These are phyloP conservation scores for Crepidotus variabilis DNA, from an alignment of 768 basidiomycete genomes.

Conservation along the genomic window DNA sequence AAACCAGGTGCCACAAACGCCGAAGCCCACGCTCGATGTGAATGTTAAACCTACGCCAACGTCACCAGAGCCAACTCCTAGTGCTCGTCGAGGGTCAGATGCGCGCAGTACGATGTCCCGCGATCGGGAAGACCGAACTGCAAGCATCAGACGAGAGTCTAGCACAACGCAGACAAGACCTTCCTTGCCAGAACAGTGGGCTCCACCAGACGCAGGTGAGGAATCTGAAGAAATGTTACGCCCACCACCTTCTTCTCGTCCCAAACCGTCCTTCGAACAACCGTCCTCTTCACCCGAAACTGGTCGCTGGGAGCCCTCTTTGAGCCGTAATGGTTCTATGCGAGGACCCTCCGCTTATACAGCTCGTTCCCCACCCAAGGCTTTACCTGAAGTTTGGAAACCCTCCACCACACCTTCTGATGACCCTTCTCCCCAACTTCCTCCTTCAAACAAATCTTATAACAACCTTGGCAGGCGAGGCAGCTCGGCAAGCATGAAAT, in stretches of 20 bases:
- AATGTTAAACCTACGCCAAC: constrained; percentile 11
- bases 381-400: constrained; percentile 46
- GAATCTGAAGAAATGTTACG: constrained; percentile 19
- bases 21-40: constrained; percentile 7
- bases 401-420: constrained; percentile 43
- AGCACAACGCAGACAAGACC: constrained; percentile 10
- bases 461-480: constrained; percentile 37
- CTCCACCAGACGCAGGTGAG: constrained; percentile 12
- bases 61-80: constrained; percentile 6
- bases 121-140: constrained; percentile 13
- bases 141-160: constrained; percentile 13
- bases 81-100: constrained; percentile 20
- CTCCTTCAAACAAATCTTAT: constrained; percentile 34
- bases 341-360: constrained; percentile 32
- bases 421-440: constrained; percentile 22
- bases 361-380: constrained; percentile 27
- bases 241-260: constrained; percentile 14
- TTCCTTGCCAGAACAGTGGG: constrained; percentile 9
- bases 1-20: constrained; percentile 6
- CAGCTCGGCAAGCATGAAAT: constrained; percentile 48
- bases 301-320: constrained; percentile 18
- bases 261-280: constrained; percentile 12
- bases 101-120: constrained; percentile 13
- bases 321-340: constrained; percentile 19
- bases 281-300: constrained; percentile 10